Evolutionary conservation across 495 filamentous ascomycete species (phyloP), one percentile per base, ranked within the genome.

Genomic region (Neurospora sp.): DNA sequence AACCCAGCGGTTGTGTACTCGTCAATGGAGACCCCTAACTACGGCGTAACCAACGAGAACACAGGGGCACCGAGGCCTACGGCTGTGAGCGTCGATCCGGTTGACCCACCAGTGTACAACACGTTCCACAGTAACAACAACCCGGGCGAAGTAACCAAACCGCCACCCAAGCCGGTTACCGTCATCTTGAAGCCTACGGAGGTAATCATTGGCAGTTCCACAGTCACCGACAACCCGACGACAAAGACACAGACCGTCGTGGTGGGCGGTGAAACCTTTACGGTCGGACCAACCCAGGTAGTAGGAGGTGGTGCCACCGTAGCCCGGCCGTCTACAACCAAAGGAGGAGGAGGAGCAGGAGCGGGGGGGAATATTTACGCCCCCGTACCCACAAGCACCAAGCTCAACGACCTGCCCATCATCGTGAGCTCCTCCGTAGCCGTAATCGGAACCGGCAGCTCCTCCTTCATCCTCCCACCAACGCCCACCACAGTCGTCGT

Each of bases 1-100:
- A 86, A 86, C 61, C 84, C 84, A 1, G 81, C 82, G 40, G 83
- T 86, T 40, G 77, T 85, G 9, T 85, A 78, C 72, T 74, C 83
- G 9, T 78, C 77, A 22, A 76, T 81, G 45, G 40, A 76, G 8
- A 79, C 82, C 8, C 84, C 84, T 0, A 73, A 79, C 73, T 86
- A 84, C 72, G 83, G 84, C 72, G 82, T 83, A 16, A 76, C 77
- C 41, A 78, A 72, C 16, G 72, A 70, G 12, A 16, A 16, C 31
- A 65, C 53, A 65, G 16, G 12, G 27, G 3, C 53, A 8, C 53
- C 31, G 1, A 16, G 73, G 48, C 39, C 80, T 71, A 53, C 45
- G 1, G 71, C 76, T 2, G 71, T 59, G 14, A 75, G 74, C 12
- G 71, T 70, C 9, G 76, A 81, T 20, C 48, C 72, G 22, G 77